Conservation (phyloP, 768 basidiomycete species). For the Pleurotus djamor region DNA sequence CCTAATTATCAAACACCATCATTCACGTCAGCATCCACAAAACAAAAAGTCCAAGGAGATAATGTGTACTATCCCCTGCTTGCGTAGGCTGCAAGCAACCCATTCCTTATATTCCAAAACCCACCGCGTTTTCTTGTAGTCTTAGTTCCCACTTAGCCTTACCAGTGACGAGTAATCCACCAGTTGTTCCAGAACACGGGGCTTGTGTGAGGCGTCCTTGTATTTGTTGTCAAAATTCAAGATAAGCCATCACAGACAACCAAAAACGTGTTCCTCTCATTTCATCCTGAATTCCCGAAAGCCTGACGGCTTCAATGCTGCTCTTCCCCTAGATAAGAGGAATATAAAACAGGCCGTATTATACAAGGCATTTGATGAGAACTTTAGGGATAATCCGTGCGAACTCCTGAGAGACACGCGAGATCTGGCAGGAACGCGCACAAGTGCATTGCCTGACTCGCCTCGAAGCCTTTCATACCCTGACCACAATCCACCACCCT, state of each 20-base stretch:
- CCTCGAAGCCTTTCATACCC: background rate
- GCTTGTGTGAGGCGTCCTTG: background rate
- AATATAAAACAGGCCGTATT: background rate
- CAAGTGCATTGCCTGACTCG: background rate
- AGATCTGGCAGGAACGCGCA: conserved; percentile 8
- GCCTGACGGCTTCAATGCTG: background rate
- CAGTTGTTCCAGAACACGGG: background rate
- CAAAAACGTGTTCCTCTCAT: conserved; percentile 6
- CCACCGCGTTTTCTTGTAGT: background rate
- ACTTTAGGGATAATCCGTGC: conserved; percentile 7
- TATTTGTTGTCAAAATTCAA: background rate
- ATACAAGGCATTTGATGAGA: background rate
- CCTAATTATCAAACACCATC: conserved; percentile 6
- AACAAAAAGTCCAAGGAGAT: background rate
- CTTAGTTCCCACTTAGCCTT: background rate
- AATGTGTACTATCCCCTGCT: background rate
- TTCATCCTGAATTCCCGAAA: background rate
- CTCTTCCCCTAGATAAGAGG: background rate
- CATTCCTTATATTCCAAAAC: background rate
- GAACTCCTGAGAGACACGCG: conserved; percentile 9
- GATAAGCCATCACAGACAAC: background rate
- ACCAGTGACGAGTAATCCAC: background rate
- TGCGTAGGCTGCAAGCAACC: background rate
- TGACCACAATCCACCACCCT: background rate
- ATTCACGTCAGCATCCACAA: background rate